Conservation (phyloP, 225 moss, liverwort and hornwort species). For the Asterella californica region DNA sequence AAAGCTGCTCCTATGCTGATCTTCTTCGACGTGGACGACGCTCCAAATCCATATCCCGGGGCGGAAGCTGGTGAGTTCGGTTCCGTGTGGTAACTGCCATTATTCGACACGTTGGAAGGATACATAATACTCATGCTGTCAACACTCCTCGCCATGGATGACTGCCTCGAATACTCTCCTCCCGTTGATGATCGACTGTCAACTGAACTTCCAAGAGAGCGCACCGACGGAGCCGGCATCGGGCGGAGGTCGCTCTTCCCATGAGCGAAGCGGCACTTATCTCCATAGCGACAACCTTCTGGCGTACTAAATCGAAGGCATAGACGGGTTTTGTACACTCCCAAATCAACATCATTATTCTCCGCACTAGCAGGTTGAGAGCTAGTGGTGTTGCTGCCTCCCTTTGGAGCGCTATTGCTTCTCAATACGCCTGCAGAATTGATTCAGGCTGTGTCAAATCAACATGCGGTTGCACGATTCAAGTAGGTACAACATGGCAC, state of each 20-base stretch:
- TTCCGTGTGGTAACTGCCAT: constrained; percentile 36
- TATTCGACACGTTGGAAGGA: constrained; percentile 15
- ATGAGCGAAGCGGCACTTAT: constrained; percentile 83
- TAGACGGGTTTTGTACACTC: constrained; percentile 80
- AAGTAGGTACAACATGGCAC: neutral
- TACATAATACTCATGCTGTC: constrained; percentile 25
- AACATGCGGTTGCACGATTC: neutral
- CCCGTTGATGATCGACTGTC: constrained; percentile 13
- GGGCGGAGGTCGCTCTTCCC: constrained; percentile 69
- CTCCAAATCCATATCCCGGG: constrained; percentile 24
- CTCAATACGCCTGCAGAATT: constrained; percentile 19
- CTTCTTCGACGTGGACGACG: constrained; percentile 54
- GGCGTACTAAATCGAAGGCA: constrained; percentile 68
- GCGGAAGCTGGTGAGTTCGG: constrained; percentile 62
- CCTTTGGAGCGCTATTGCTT: constrained; percentile 16
- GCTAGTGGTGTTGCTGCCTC: constrained; percentile 17
- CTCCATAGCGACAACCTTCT: constrained; percentile 82
- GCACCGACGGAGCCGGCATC: constrained; percentile 25
- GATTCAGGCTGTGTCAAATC: constrained; percentile 6
- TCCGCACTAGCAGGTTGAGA: constrained; percentile 19
- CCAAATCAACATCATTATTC: constrained; percentile 55
- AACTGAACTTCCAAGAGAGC: constrained; percentile 33
- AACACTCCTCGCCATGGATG: constrained; percentile 35
- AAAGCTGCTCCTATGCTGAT: constrained; percentile 84
- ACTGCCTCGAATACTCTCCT: constrained; percentile 36